Percentiles rank a stretch among this genome's conserved stretches.
Conservation (phyloP, 805 yeast genomes). For the Yarrowia hollandica region DNA sequence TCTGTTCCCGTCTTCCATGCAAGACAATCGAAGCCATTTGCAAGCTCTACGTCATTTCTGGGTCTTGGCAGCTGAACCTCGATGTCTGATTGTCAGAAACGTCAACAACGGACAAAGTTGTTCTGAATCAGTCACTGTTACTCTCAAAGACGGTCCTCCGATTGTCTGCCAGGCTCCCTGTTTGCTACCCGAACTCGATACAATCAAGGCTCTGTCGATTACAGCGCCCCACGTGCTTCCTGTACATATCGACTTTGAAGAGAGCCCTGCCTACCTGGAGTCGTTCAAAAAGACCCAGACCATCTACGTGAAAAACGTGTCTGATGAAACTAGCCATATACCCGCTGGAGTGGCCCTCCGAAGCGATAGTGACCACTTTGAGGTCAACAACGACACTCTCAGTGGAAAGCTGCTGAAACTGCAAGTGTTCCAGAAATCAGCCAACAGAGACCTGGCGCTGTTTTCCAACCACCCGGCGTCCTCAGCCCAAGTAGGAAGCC, state of each 20-base stretch:
- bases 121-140: slow-evolving; percentile 48
- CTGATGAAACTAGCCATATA: slow-evolving; percentile 34
- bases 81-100: slow-evolving; percentile 79
- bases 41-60: slow-evolving; percentile 89
- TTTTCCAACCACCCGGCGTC: neutral
- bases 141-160: slow-evolving; percentile 44
- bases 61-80: slow-evolving; percentile 77
- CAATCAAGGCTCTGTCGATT: slow-evolving; percentile 47
- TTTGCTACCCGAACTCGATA: slow-evolving; percentile 59
- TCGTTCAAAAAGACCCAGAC: slow-evolving; percentile 35
- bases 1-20: slow-evolving; percentile 50
- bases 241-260: slow-evolving; percentile 54
- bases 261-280: slow-evolving; percentile 28
- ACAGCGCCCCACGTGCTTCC: slow-evolving; percentile 51
- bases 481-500: neutral
- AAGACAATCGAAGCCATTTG: slow-evolving; percentile 59
- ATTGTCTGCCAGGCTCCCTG: slow-evolving; percentile 57
- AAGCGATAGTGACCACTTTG: slow-evolving; percentile 45
- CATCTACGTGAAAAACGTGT: slow-evolving; percentile 37
- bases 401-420: slow-evolving; percentile 24
- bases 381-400: slow-evolving; percentile 1
- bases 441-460: slow-evolving; percentile 25
- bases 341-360: slow-evolving; percentile 40
- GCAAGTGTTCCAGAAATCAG: slow-evolving; percentile 22
- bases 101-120: slow-evolving; percentile 59